A percentile compares a stretch with the other conserved stretches of the same genome.
Conservation (phyloP, 2,329 filamentous ascomycete species). For the Gyromitra esculenta region DNA sequence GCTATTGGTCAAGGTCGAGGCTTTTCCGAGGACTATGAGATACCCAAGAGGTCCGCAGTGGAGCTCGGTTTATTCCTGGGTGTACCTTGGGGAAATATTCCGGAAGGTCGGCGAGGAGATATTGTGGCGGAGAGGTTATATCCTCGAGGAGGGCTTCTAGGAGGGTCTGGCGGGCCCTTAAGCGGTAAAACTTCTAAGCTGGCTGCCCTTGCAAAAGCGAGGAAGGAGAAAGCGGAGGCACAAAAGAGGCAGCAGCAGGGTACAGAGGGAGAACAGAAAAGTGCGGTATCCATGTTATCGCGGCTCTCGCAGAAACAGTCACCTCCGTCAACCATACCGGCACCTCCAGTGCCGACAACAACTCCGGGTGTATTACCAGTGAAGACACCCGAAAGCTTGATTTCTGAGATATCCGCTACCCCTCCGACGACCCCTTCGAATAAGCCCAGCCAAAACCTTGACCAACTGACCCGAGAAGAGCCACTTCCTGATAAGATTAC, state of each 20-base stretch:
- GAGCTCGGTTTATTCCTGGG: conserved; percentile 76
- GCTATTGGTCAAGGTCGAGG: conserved; percentile 56
- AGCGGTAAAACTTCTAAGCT: conserved; percentile 80
- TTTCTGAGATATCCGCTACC: neutral
- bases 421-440: neutral
- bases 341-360: conserved; percentile 8
- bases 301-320: conserved; percentile 55
- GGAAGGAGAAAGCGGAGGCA: conserved; percentile 82
- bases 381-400: neutral
- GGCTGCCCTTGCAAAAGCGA: conserved; percentile 84
- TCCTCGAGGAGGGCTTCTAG: conserved; percentile 75
- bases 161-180: conserved; percentile 73
- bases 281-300: conserved; percentile 57
- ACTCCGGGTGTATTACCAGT: neutral
- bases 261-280: conserved; percentile 55
- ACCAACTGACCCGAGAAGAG: conserved; percentile 47
- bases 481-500: conserved; percentile 7
- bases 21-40: conserved; percentile 39
- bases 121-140: conserved; percentile 71
- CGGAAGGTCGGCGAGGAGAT: conserved; percentile 70
- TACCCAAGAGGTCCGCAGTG: conserved; percentile 32
- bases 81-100: conserved; percentile 83
- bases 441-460: conserved; percentile 49
- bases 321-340: neutral
- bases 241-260: conserved; percentile 58